These are phyloP conservation scores for Colletotrichum simmondsii DNA, from an alignment of 2,329 filamentous ascomycete genomes.

Conservation along the genomic window DNA sequence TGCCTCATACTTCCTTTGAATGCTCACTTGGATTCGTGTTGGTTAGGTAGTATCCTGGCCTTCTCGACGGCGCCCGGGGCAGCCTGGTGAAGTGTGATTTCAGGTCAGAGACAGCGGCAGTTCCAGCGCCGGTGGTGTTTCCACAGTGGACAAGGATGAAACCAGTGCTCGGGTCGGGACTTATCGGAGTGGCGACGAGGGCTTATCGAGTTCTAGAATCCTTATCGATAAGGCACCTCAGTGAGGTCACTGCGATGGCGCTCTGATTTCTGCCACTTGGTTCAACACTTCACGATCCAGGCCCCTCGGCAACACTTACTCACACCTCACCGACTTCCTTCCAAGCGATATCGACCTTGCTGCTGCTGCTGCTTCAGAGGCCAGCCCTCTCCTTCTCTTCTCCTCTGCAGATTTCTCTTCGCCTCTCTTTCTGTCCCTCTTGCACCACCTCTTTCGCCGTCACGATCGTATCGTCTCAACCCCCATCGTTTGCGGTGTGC, in stretches of 20 bases:
- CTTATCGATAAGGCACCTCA: conserved; percentile 28
- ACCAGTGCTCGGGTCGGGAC: conserved; percentile 18
- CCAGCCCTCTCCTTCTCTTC: neutral
- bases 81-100: neutral
- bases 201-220: neutral
- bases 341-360: neutral
- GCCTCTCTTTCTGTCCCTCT: neutral
- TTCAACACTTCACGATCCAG: conserved; percentile 25
- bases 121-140: conserved; percentile 4
- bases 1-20: conserved; percentile 10
- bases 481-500: neutral
- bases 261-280: conserved; percentile 29
- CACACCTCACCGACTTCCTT: neutral
- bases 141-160: conserved; percentile 17
- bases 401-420: neutral
- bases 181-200: conserved; percentile 27
- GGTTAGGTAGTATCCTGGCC: neutral
- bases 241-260: conserved; percentile 27
- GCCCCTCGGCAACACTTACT: conserved; percentile 6
- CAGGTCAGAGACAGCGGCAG: neutral
- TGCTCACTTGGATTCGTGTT: neutral
- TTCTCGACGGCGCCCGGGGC: neutral
- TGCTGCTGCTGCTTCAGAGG: neutral
- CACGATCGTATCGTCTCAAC: conserved; percentile 17
- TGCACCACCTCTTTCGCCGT: neutral